Conservation (phyloP, 2,329 filamentous ascomycete species). For the Fusarium brachygibbosum region DNA sequence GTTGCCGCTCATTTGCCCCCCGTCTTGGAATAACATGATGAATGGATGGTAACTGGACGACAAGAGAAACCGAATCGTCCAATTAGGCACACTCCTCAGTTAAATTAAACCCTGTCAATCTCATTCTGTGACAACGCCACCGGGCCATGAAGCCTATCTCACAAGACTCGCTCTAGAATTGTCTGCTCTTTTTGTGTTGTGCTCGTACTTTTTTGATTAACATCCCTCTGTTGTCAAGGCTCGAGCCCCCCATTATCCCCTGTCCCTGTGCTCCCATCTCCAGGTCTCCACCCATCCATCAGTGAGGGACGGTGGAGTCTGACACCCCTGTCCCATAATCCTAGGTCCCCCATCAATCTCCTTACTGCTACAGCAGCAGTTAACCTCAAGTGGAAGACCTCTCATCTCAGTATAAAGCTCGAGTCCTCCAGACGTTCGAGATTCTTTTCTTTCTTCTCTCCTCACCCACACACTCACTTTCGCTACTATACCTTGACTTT, state of each 20-base stretch:
- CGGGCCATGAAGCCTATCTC: constrained; percentile 34
- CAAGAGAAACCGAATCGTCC: constrained; percentile 6
- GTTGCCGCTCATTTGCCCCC: constrained; percentile 37
- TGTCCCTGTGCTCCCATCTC: constrained; percentile 17
- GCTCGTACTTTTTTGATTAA: constrained; percentile 30
- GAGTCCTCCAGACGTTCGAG: constrained; percentile 57
- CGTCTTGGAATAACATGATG: constrained; percentile 26
- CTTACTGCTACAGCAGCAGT: constrained; percentile 25
- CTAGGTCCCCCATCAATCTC: constrained; percentile 32
- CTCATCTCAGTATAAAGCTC: constrained; percentile 63
- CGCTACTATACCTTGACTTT: constrained; percentile 48
- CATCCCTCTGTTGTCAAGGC: constrained; percentile 14
- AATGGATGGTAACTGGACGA: constrained; percentile 8
- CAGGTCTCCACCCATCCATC: constrained; percentile 29
- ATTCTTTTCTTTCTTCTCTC: constrained; percentile 54
- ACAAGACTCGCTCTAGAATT: constrained; percentile 9
- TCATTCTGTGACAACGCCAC: constrained; percentile 30
- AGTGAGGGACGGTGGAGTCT: not conserved
- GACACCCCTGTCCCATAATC: constrained; percentile 28
- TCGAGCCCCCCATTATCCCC: constrained; percentile 15
- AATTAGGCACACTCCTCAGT: constrained; percentile 1
- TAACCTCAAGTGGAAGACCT: constrained; percentile 7
- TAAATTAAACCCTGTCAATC: constrained; percentile 13
- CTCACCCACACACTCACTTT: constrained; percentile 58
- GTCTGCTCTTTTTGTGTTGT: constrained; percentile 12